Base-by-base conservation (phyloP, 345 rosid genomes). In the Garcia nutans region DNA sequence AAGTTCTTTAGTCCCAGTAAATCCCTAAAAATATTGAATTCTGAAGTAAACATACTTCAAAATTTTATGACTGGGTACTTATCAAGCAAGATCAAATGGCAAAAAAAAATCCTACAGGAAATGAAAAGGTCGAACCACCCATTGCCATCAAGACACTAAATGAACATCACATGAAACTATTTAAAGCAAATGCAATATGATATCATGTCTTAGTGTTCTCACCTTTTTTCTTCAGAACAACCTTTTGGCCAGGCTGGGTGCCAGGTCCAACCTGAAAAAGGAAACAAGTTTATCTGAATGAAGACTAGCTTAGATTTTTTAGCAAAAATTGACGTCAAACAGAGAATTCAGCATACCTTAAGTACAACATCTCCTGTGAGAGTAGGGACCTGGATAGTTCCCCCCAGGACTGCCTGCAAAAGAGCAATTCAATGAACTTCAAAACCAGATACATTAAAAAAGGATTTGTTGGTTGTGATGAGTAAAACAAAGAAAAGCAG, bases 211-310 rank as follows among this genome's bases (percentile, higher is more conserved):
- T n/a, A 22, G 64, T 23, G 9, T 76, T 56, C 85, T 84, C 72
- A 96, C 99, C 99, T 86, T 96, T 96, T 85, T 80, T 90, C 90
- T 96, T 92, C 74, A 96, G 83, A 70, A 93, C 99, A 49, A 96
- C 99, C 86, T 96, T 96, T 80, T 96, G 99, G 76, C 99, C 97
- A 71, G 98, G 97, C 81, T 96, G 99, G 72, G 97, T 91, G 73
- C 99, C 99, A 68, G 98, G 85, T 22, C 97, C 94, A 73, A 96
- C 95, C 99, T 95, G 85, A 73, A 80, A 75, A 66, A 16, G 55
- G 3, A 76, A 52, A 54, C 33, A 68, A 37, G 24, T 57, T 20
- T 44, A 57, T 49, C 19, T 33, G 65, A 33, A 65, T 41, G 54
- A 55, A 49, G 62, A 6, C n/a, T 41, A 3, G 9, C 3, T 23